Percentiles rank a stretch among this genome's conserved stretches.
Conservation (phyloP, 208 protist species). For the Trypanosoma scelopori region DNA sequence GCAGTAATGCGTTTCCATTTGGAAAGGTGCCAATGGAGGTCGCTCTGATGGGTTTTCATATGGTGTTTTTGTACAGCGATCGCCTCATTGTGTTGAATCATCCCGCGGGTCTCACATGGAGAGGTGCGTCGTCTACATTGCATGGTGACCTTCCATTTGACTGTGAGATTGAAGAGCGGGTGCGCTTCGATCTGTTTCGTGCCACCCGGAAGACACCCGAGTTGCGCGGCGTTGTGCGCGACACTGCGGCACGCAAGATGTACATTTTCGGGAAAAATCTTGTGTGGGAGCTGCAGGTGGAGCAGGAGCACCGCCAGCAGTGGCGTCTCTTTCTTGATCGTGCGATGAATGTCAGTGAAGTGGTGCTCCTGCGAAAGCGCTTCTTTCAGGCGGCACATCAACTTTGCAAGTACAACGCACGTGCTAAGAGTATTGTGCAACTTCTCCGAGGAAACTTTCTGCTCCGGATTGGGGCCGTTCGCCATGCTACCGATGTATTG, state of each 20-base stretch:
- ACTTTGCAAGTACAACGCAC: conserved; percentile 38
- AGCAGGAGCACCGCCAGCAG: conserved; percentile 66
- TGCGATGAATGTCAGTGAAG: conserved; percentile 38
- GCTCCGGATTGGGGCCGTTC: conserved; percentile 37
- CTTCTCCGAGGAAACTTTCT: conserved; percentile 58
- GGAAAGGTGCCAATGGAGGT: conserved; percentile 44
- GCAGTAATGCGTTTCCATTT: neutral
- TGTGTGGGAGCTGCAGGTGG: conserved; percentile 62
- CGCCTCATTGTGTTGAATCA: conserved; percentile 80
- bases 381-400: conserved; percentile 61
- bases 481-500: conserved; percentile 35
- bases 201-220: conserved; percentile 16
- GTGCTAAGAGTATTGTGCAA: conserved; percentile 25
- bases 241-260: conserved; percentile 41
- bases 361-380: conserved; percentile 38
- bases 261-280: conserved; percentile 54
- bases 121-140: conserved; percentile 24
- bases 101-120: conserved; percentile 75
- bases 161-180: conserved; percentile 74
- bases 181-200: conserved; percentile 74
- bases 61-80: conserved; percentile 86
- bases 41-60: conserved; percentile 92
- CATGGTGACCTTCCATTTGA: conserved; percentile 31
- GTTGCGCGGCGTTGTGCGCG: conserved; percentile 46
- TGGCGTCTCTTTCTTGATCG: conserved; percentile 78